Conservation (phyloP, 83 land plant genomes). For the Picea mariana region DNA sequence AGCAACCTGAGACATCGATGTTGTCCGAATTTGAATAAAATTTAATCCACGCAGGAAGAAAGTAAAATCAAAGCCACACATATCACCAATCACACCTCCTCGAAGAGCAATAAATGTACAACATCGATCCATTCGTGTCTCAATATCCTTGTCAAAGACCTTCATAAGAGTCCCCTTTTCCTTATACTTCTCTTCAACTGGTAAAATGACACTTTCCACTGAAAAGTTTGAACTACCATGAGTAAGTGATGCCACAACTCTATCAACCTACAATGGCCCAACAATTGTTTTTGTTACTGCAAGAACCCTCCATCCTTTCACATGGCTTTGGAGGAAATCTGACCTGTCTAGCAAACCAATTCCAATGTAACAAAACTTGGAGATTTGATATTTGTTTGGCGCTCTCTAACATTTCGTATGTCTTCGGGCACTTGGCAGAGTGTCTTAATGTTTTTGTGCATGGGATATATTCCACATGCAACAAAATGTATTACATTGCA, state of each 20-base stretch:
- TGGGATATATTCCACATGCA: too few relatives aligned
- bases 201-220: constrained; percentile 86
- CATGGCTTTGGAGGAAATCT: too few relatives aligned
- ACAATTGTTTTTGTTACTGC: constrained; percentile 24
- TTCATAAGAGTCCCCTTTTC: constrained; percentile 86
- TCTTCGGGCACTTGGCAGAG: too few relatives aligned
- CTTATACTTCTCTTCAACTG: constrained; percentile 93
- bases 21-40: constrained; percentile 95
- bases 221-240: constrained; percentile 53
- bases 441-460: too few relatives aligned
- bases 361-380: too few relatives aligned
- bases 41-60: constrained; percentile 90
- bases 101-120: constrained; percentile 96
- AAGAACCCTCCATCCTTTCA: too few relatives aligned
- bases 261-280: constrained; percentile 81
- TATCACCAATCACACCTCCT: constrained; percentile 97
- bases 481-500: too few relatives aligned
- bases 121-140: constrained; percentile 78
- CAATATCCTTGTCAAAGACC: constrained; percentile 95
- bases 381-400: too few relatives aligned
- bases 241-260: constrained; percentile 64
- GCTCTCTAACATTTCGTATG: too few relatives aligned
- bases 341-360: too few relatives aligned
- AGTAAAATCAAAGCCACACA: constrained; percentile 99
- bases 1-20: constrained; percentile 98